Conservation (phyloP, 2,329 filamentous ascomycete genomes). For the Botrytis galanthina region DNA sequence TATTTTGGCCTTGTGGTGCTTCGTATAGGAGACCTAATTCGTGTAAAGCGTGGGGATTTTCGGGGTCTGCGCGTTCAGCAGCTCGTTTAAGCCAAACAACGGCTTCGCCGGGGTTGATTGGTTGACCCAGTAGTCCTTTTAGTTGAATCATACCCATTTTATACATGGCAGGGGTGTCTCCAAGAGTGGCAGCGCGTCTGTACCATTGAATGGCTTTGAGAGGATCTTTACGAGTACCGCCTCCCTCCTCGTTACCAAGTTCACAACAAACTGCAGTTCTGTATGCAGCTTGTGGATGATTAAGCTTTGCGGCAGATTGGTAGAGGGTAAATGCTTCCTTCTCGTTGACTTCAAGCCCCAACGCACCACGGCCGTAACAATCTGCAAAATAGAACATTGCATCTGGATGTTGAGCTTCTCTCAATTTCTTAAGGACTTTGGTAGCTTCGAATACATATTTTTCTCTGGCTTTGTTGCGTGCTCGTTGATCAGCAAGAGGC, state of each 20-base stretch:
- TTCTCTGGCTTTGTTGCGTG: conserved; percentile 73
- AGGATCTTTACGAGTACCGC: conserved; percentile 86
- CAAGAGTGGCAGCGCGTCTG: conserved; percentile 83
- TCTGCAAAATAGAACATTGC: conserved; percentile 95
- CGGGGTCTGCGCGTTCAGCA: conserved; percentile 78
- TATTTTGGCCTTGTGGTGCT: conserved; percentile 55
- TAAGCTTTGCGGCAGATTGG: conserved; percentile 86
- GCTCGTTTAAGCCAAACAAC: conserved; percentile 91
- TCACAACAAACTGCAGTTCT: conserved; percentile 96
- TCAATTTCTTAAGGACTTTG: conserved; percentile 88
- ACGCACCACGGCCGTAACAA: conserved; percentile 75
- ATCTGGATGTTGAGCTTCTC: conserved; percentile 68
- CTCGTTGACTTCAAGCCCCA: conserved; percentile 77
- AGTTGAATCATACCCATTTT: conserved; percentile 96
- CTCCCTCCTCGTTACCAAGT: conserved; percentile 90
- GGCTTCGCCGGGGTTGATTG: conserved; percentile 77
- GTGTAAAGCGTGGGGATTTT: conserved; percentile 94
- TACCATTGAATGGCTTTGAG: conserved; percentile 98
- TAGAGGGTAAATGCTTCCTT: conserved; percentile 94
- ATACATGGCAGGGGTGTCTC: conserved; percentile 94
- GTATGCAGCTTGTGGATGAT: conserved; percentile 84
- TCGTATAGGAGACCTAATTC: conserved; percentile 72
- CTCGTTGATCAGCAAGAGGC: conserved; percentile 64
- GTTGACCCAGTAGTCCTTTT: conserved; percentile 89
- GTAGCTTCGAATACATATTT: conserved; percentile 81